Conservation (phyloP, 208 protist genomes). For the Herpetomonas muscarum region DNA sequence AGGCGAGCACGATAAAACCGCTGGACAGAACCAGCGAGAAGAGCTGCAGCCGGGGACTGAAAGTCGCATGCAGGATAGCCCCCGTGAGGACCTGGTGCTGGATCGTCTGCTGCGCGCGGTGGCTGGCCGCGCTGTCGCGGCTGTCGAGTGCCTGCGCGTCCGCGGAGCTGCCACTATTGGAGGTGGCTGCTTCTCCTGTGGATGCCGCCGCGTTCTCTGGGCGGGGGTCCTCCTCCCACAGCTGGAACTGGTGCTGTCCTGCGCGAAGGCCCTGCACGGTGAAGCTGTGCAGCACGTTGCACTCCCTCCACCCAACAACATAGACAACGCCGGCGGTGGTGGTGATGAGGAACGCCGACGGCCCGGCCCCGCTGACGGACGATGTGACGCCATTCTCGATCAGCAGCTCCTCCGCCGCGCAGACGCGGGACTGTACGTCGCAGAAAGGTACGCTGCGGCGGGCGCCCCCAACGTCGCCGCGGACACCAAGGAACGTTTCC, state of each 20-base stretch:
- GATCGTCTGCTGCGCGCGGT: neutral
- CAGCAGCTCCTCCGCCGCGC: conserved; percentile 25
- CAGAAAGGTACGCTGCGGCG: conserved; percentile 17
- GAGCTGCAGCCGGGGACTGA: conserved; percentile 26
- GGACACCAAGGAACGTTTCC: neutral
- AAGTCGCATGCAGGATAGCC: conserved; percentile 43
- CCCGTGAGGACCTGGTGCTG: conserved; percentile 14
- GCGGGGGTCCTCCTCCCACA: neutral
- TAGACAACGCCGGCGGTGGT: conserved; percentile 61
- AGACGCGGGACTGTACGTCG: conserved; percentile 31
- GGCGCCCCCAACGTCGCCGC: conserved; percentile 6
- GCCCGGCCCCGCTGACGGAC: conserved; percentile 28
- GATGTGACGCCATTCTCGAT: conserved; percentile 42
- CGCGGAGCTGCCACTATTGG: neutral
- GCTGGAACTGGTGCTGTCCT: conserved; percentile 13
- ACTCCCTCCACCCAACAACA: conserved; percentile 50
- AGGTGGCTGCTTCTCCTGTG: neutral
- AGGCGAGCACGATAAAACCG: conserved; percentile 44
- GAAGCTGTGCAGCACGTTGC: conserved; percentile 48
- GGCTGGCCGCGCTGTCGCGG: neutral
- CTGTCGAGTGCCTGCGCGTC: neutral
- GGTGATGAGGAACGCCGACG: conserved; percentile 49
- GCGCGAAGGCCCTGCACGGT: conserved; percentile 27
- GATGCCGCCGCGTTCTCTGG: neutral
- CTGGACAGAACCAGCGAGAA: conserved; percentile 51